These are phyloP conservation scores for Ulota crispa DNA, from an alignment of 225 moss, liverwort and hornwort species.

Conservation along the genomic window DNA sequence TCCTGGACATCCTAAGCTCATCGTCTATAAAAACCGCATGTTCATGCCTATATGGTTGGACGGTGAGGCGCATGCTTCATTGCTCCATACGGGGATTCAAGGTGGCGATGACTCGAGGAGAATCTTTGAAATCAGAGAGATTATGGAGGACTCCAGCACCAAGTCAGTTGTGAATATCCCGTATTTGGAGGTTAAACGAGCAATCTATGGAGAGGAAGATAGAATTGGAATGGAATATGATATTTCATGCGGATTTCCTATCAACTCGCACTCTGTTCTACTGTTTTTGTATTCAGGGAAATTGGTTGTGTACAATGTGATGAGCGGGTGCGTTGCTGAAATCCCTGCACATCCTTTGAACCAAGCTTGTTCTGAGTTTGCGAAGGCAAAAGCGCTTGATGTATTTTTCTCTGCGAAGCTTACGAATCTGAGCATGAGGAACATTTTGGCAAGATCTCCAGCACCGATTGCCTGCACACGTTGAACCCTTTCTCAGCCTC, in stretches of 20 bases:
- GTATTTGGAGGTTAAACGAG: not conserved
- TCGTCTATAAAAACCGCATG: not conserved
- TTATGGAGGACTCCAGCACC: not conserved
- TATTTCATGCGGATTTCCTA: not conserved
- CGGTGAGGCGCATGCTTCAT: not conserved
- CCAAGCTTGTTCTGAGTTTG: not conserved
- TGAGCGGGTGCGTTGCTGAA: not conserved
- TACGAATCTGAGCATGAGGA: no score
- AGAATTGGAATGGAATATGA: not conserved
- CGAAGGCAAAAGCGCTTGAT: rapidly evolving
- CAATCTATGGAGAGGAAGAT: not conserved
- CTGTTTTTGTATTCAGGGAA: not conserved
- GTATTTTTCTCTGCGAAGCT: no score
- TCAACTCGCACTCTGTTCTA: not conserved
- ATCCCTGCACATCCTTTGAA: not conserved
- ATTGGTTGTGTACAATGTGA: not conserved
- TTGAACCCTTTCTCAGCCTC: not conserved
- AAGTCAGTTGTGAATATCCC: not conserved
- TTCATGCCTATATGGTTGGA: not conserved
- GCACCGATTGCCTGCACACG: no score
- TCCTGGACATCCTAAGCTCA: not conserved
- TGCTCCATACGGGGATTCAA: not conserved
- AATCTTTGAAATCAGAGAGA: slow-evolving; percentile 7
- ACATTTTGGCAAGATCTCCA: no score
- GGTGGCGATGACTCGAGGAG: not conserved